phyloP scores from a whole-genome alignment of 2,329 filamentous ascomycete genomes.

The Hymenotorrendiella dingleyae region DNA sequence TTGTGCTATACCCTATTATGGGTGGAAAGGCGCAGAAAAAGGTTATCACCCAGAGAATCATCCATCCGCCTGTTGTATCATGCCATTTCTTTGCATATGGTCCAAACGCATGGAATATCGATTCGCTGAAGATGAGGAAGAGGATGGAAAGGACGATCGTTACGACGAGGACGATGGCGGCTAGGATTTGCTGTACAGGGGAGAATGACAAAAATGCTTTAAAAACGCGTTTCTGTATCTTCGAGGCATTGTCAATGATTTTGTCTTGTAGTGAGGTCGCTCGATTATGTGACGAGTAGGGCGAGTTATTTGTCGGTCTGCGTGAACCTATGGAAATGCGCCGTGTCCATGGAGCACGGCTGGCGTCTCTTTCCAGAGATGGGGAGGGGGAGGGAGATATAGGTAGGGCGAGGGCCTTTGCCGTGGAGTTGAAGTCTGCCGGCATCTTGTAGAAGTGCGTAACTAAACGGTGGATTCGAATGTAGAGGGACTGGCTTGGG shows the following conservation, averaged over 20 bases:
- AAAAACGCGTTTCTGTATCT: slow-evolving; percentile 43
- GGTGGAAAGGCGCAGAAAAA: slow-evolving; percentile 66
- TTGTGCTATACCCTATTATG: slow-evolving; percentile 63
- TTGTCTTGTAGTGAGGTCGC: slow-evolving; percentile 32
- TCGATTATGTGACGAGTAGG: slow-evolving; percentile 14
- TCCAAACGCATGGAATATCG: slow-evolving; percentile 69
- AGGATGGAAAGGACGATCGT: slow-evolving; percentile 53
- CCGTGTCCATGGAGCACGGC: slow-evolving; percentile 46
- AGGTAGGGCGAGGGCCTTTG: slow-evolving; percentile 42
- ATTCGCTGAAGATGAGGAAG: slow-evolving; percentile 71
- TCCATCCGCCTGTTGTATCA: slow-evolving; percentile 62
- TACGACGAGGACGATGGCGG: slow-evolving; percentile 44
- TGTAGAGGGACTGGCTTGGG: slow-evolving; percentile 4
- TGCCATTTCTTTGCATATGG: slow-evolving; percentile 75
- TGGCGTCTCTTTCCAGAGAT: slow-evolving; percentile 32
- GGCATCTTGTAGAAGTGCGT: slow-evolving; percentile 40
- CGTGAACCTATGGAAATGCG: slow-evolving; percentile 35
- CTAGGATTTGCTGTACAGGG: slow-evolving; percentile 55
- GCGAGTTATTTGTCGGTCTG: slow-evolving; percentile 13
- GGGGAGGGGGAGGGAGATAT: slow-evolving; percentile 42
- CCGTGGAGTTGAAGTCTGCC: slow-evolving; percentile 45
- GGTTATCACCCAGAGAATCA: slow-evolving; percentile 59
- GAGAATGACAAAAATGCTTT: slow-evolving; percentile 50
- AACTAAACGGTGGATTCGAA: too few relatives aligned
- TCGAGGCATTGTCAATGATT: slow-evolving; percentile 44